Evolutionary conservation across 208 protist genomes (phyloP).

Genomic region (Wallacemonas sp.): DNA sequence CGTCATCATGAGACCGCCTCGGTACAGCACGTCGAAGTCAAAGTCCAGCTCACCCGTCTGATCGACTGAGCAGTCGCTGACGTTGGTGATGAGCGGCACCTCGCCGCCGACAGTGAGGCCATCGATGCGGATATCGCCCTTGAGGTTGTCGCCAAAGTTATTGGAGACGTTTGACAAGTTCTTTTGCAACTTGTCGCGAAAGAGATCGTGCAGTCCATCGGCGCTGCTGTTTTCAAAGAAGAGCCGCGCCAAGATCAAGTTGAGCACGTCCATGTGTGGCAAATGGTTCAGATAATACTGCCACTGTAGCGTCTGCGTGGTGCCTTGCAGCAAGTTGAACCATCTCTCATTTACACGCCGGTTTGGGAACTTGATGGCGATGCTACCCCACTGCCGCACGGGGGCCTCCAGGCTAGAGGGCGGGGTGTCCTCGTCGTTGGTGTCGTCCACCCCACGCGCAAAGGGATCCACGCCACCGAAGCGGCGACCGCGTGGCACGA

Average conservation of each 20-base stretch:
- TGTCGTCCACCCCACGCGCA: too few species aligned
- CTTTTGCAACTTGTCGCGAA: constrained; percentile 59
- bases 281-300: constrained; percentile 63
- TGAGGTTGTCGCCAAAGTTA: constrained; percentile 54
- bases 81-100: constrained; percentile 70
- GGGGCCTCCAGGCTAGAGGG: constrained; percentile 11
- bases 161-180: constrained; percentile 69
- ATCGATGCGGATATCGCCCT: constrained; percentile 70
- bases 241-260: constrained; percentile 72
- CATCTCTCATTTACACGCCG: constrained; percentile 81
- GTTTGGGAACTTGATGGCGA: constrained; percentile 80
- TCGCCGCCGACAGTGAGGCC: constrained; percentile 69
- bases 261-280: constrained; percentile 69
- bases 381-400: constrained; percentile 41
- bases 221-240: constrained; percentile 85
- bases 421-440: background rate
- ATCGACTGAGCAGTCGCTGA: constrained; percentile 52
- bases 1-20: constrained; percentile 65
- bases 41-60: constrained; percentile 71
- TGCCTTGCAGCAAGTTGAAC: constrained; percentile 74
- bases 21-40: constrained; percentile 86
- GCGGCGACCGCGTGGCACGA: constrained; percentile 4
- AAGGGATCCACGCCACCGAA: background rate
- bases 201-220: constrained; percentile 55
- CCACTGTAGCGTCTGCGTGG: constrained; percentile 64